Evolutionary conservation across 768 basidiomycete genomes (phyloP).

Genomic region (Leccinum boreale): DNA sequence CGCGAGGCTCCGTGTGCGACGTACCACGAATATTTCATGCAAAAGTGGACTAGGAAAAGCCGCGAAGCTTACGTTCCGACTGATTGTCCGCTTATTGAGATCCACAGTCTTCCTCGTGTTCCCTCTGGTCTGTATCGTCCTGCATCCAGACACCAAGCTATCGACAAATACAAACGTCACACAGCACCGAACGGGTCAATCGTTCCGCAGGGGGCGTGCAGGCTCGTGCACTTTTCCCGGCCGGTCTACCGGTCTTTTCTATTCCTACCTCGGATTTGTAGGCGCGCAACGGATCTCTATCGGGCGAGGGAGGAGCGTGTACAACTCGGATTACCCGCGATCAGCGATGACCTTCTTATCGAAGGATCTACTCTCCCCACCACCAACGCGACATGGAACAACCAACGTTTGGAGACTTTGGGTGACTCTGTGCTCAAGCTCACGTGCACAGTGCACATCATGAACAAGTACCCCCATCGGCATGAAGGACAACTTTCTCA

Average conservation of each 20-base stretch:
- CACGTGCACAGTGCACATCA: conserved; percentile 69
- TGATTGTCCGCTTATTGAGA: conserved; percentile 65
- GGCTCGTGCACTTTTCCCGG: conserved; percentile 51
- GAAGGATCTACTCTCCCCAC: conserved; percentile 78
- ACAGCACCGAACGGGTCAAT: conserved; percentile 31
- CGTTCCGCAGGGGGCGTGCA: conserved; percentile 46
- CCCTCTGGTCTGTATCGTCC: conserved; percentile 40
- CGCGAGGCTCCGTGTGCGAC: conserved; percentile 45
- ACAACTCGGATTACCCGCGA: conserved; percentile 59
- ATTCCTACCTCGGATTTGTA: conserved; percentile 63
- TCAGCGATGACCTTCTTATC: conserved; percentile 54
- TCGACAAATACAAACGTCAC: conserved; percentile 27
- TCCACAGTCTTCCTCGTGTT: conserved; percentile 39
- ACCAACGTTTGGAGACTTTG: conserved; percentile 83
- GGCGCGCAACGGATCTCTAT: conserved; percentile 62
- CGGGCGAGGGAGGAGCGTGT: conserved; percentile 50
- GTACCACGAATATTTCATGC: conserved; percentile 57
- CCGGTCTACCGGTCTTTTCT: conserved; percentile 50
- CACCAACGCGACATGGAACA: conserved; percentile 62
- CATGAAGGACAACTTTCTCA: conserved; percentile 81
- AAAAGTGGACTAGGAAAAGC: conserved; percentile 53
- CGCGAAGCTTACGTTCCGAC: conserved; percentile 43
- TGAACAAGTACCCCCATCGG: conserved; percentile 69
- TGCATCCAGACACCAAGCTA: conserved; percentile 16
- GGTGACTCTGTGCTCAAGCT: conserved; percentile 84